Evolutionary conservation across 169 alveolate genomes (phyloP).

Genomic region (Miamiensis avidus): DNA sequence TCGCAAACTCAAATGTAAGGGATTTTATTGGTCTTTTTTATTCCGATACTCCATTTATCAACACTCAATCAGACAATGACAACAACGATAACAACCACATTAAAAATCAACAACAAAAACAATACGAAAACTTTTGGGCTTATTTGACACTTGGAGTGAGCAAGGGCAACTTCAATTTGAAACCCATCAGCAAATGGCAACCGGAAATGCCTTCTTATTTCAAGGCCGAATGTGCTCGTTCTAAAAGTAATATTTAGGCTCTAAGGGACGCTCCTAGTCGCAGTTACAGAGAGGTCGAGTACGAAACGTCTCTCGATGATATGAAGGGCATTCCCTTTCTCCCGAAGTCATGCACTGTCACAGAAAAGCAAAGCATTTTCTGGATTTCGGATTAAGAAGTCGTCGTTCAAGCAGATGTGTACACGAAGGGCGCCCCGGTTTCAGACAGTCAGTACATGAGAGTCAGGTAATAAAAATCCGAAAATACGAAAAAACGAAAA

Average conservation of each 20-base stretch:
- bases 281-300: background rate
- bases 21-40: no score
- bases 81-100: no score
- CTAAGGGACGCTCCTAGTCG: background rate
- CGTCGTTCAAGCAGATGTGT: background rate
- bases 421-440: background rate
- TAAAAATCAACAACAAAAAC: no score
- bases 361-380: background rate
- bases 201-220: background rate
- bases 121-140: background rate
- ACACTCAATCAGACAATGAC: no score
- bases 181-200: background rate
- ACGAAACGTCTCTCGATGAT: background rate
- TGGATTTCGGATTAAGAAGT: background rate
- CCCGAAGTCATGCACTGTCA: background rate
- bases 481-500: no score
- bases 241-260: no score
- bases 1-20: background rate
- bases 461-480: background rate
- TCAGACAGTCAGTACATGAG: background rate
- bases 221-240: no score
- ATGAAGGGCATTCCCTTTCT: background rate
- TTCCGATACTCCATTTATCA: background rate
- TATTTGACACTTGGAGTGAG: background rate
- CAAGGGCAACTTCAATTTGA: background rate